Evolutionary conservation across 495 filamentous ascomycete genomes (phyloP).

Genomic region (Amniculicola lignicola): DNA sequence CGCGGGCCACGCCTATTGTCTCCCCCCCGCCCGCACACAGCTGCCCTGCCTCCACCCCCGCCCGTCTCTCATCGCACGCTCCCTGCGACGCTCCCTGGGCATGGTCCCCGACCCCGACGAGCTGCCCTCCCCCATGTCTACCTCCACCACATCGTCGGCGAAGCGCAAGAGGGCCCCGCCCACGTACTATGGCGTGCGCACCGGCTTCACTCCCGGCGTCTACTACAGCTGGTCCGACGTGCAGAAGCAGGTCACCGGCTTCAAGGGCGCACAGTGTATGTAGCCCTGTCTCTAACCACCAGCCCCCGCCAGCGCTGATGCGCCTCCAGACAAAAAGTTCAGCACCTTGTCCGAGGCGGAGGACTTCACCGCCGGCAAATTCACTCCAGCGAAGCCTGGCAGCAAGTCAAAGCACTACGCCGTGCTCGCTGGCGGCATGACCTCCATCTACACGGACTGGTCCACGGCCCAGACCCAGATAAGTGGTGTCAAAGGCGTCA

Average conservation of each 20-base stretch:
- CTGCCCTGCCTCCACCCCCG: too few relatives aligned
- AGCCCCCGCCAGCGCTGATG: neutral
- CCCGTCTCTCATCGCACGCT: too few relatives aligned
- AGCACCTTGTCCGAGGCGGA: constrained; percentile 70
- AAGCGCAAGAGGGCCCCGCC: constrained; percentile 63
- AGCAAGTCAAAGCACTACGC: constrained; percentile 66
- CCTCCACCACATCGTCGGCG: constrained; percentile 42
- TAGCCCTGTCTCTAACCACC: neutral
- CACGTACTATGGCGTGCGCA: constrained; percentile 79
- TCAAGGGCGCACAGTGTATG: constrained; percentile 73
- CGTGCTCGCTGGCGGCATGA: constrained; percentile 74
- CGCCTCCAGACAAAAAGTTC: constrained; percentile 74
- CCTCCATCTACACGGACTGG: constrained; percentile 91
- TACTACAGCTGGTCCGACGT: constrained; percentile 83
- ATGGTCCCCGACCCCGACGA: too few relatives aligned
- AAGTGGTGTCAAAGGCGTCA: constrained; percentile 69
- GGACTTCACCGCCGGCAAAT: constrained; percentile 64
- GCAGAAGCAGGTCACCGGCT: constrained; percentile 77
- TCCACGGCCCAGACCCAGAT: constrained; percentile 72
- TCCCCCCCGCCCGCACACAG: too few relatives aligned
- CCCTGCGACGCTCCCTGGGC: too few relatives aligned
- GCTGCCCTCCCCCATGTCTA: neutral
- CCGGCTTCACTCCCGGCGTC: constrained; percentile 76
- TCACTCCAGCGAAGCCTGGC: constrained; percentile 39
- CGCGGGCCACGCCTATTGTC: too few relatives aligned